Conservation (phyloP, 2,329 filamentous ascomycete genomes). For the Claviceps arundinis region DNA sequence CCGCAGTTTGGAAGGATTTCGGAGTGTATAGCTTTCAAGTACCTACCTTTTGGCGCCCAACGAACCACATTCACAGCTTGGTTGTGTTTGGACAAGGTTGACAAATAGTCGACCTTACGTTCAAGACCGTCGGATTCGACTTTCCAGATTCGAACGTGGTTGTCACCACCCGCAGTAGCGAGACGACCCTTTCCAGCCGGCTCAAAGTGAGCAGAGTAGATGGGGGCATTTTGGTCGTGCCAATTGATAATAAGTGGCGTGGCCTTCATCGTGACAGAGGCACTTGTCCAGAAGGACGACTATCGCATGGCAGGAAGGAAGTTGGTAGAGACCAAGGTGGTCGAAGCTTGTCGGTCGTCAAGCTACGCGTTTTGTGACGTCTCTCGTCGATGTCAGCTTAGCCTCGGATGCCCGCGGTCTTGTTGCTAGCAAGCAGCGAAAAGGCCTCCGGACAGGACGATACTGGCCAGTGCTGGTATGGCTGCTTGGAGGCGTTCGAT, state of each 20-base stretch:
- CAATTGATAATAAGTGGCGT: slow-evolving; percentile 94
- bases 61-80: slow-evolving; percentile 97
- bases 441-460: not conserved
- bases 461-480: not conserved
- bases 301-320: slow-evolving; percentile 18
- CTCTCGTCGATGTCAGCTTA: not conserved
- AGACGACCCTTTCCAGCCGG: slow-evolving; percentile 80
- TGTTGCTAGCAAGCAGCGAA: not conserved
- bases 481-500: not conserved
- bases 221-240: slow-evolving; percentile 93
- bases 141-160: slow-evolving; percentile 92
- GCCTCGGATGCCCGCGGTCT: not conserved
- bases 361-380: not conserved
- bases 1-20: not conserved
- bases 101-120: slow-evolving; percentile 79
- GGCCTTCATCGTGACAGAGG: slow-evolving; percentile 66
- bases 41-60: slow-evolving; percentile 80
- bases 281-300: slow-evolving; percentile 13
- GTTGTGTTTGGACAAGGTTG: slow-evolving; percentile 83
- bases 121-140: slow-evolving; percentile 76
- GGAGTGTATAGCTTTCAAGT: not conserved
- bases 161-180: slow-evolving; percentile 90
- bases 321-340: not conserved
- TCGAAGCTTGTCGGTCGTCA: not conserved
- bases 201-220: slow-evolving; percentile 97